phyloP scores from a whole-genome alignment of 192 early-diverging fungal species.

The Coemansia sp. region DNA sequence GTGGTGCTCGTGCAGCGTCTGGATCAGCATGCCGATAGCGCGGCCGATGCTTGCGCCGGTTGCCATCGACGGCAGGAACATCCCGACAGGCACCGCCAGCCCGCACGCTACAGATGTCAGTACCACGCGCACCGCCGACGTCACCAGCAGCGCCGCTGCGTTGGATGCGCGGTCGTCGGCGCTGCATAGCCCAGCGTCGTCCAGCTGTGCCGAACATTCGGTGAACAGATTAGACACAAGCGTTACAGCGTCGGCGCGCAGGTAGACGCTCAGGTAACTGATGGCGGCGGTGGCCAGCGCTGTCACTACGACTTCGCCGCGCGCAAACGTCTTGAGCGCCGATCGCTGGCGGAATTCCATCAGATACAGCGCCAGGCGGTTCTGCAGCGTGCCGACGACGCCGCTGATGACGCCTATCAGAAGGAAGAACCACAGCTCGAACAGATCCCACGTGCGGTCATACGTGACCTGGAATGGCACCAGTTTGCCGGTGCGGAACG shows the following conservation, averaged over 20 bases:
- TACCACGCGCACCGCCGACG: constrained; percentile 62
- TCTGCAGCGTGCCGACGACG: constrained; percentile 41
- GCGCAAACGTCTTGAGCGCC: constrained; percentile 45
- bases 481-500: constrained; percentile 80
- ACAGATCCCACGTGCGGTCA: constrained; percentile 85
- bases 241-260: constrained; percentile 55
- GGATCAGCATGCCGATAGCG: constrained; percentile 82
- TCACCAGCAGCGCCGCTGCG: constrained; percentile 58
- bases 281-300: constrained; percentile 49
- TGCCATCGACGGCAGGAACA: constrained; percentile 85
- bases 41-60: constrained; percentile 91
- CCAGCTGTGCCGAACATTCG: constrained; percentile 48
- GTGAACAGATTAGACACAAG: constrained; percentile 60
- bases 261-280: constrained; percentile 52
- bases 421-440: constrained; percentile 87
- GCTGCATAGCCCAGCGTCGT: constrained; percentile 51
- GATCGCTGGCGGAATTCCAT: constrained; percentile 46
- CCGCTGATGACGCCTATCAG: constrained; percentile 77
- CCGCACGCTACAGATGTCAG: constrained; percentile 74
- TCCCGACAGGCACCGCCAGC: constrained; percentile 72
- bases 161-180: constrained; percentile 27
- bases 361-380: constrained; percentile 35
- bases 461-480: constrained; percentile 88
- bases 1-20: constrained; percentile 56
- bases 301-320: constrained; percentile 54